Base-by-base conservation (phyloP, 2,329 filamentous ascomycete species). In the Grosmannia huntii region DNA sequence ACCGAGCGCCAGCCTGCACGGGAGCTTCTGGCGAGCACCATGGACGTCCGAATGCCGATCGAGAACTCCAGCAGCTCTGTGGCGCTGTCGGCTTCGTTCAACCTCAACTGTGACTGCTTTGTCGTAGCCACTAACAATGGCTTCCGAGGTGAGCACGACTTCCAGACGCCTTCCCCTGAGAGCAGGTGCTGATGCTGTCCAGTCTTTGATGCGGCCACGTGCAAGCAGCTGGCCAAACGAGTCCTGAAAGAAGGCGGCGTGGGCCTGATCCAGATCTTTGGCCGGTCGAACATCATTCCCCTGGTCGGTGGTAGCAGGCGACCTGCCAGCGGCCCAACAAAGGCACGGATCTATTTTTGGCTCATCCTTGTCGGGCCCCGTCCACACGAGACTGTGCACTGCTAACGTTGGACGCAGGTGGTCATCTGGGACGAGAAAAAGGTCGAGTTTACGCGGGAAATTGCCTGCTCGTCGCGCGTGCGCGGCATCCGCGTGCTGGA, bases 381-480 rank as follows among this genome's bases (percentile, higher is more conserved):
- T 44, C 12, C 14, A 16, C 36, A 4, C 36, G 14, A 46, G 44
- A 23, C 44, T 9, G 44, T 14, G 5, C 5, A 25, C 16, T 2
- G 46, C 46, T 51, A 21, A 51, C 55, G 14, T 1, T 2, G 14
- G 10, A 36, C 58, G 27, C 59, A 86, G 82, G 80, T 91, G 54
- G 84, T 95, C 63, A 88, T 97, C 65, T 97, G 91, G 91, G 91
- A 99, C 70, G 90, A 95, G 66, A 79, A 83, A 61, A 88, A 87
- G 64, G 83, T 86, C 61, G 87, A 85, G 63, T 72, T 76, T 10
- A 83, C 86, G 9, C 78, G 89, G 16, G 86, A 91, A 62, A 87
- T 97, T 65, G 86, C 92, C 59, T 86, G 91, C 61, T 81, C 89
- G 59, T 90, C 89, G 23, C 83, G 87, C 1, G 83, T 97, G 27